Conservation (phyloP, 2,329 filamentous ascomycete species). For the Exophiala mesophila region DNA sequence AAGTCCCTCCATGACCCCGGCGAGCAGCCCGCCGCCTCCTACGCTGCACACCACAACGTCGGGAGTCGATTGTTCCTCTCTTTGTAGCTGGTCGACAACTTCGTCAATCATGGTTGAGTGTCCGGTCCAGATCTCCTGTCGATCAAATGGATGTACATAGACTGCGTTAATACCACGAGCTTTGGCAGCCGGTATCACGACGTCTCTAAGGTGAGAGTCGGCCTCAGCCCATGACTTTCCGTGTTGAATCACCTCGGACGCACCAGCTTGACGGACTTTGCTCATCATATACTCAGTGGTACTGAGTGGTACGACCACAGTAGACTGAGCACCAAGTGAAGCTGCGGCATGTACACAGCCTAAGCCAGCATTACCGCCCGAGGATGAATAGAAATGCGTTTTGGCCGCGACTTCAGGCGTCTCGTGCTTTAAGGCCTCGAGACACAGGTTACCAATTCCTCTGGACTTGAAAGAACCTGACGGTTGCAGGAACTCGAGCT, state of each 20-base stretch:
- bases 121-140: slow-evolving; percentile 43
- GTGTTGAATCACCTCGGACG: slow-evolving; percentile 58
- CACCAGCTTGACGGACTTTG: slow-evolving; percentile 65
- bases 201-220: slow-evolving; percentile 59
- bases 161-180: slow-evolving; percentile 36
- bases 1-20: slow-evolving; percentile 68
- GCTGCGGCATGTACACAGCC: slow-evolving; percentile 70
- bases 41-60: slow-evolving; percentile 73
- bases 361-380: slow-evolving; percentile 78
- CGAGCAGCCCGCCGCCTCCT: slow-evolving; percentile 75
- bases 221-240: slow-evolving; percentile 67
- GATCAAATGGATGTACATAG: slow-evolving; percentile 47
- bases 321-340: slow-evolving; percentile 60
- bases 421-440: slow-evolving; percentile 61
- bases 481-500: slow-evolving; percentile 79
- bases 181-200: slow-evolving; percentile 36
- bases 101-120: slow-evolving; percentile 43
- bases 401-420: slow-evolving; percentile 42
- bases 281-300: slow-evolving; percentile 66
- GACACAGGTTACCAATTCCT: slow-evolving; percentile 35
- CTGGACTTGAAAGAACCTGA: slow-evolving; percentile 78
- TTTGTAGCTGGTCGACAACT: slow-evolving; percentile 38
- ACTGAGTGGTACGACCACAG: slow-evolving; percentile 66
- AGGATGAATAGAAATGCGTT: slow-evolving; percentile 71
- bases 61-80: slow-evolving; percentile 38